These are phyloP conservation scores for Chlorella sp. DNA, from an alignment of 139 green algal genomes.

Conservation along the genomic window DNA sequence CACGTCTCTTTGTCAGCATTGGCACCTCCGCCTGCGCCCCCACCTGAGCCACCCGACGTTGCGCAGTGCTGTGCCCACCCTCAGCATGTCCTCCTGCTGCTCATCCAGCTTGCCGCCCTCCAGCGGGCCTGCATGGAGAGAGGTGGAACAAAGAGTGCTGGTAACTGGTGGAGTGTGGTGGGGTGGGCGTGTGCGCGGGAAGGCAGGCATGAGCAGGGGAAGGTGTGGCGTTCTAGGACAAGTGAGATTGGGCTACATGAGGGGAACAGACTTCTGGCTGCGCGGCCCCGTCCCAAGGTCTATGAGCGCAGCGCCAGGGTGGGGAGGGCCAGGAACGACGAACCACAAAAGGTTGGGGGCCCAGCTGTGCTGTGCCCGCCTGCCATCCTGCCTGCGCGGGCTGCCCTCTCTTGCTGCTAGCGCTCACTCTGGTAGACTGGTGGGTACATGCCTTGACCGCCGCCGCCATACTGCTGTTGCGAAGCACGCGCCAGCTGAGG, in stretches of 20 bases:
- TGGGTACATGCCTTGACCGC: slow-evolving; percentile 18
- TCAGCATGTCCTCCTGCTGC: slow-evolving; percentile 35
- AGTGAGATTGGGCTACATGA: too few species aligned
- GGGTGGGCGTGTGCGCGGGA: too few species aligned
- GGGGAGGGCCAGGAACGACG: too few species aligned
- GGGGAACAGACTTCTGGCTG: too few species aligned
- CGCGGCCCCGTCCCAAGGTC: too few species aligned
- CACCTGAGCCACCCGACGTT: slow-evolving; percentile 65
- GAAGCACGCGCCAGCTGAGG: neutral
- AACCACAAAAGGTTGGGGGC: too few species aligned
- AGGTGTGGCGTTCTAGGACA: neutral
- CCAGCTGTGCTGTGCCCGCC: neutral
- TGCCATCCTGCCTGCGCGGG: neutral
- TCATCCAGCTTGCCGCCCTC: slow-evolving; percentile 9
- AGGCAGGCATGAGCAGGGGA: neutral
- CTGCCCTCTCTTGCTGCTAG: too few species aligned
- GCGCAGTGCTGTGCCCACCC: slow-evolving; percentile 49
- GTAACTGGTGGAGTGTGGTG: neutral
- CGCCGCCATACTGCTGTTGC: slow-evolving; percentile 9
- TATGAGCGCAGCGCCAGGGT: too few species aligned
- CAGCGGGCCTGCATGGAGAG: neutral
- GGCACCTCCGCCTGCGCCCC: too few species aligned
- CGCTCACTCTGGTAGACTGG: slow-evolving; percentile 36
- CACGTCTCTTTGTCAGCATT: too few species aligned
- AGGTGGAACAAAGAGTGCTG: neutral